Base-by-base conservation (phyloP, 129 eudicot species). In the Tagetes erecta region DNA sequence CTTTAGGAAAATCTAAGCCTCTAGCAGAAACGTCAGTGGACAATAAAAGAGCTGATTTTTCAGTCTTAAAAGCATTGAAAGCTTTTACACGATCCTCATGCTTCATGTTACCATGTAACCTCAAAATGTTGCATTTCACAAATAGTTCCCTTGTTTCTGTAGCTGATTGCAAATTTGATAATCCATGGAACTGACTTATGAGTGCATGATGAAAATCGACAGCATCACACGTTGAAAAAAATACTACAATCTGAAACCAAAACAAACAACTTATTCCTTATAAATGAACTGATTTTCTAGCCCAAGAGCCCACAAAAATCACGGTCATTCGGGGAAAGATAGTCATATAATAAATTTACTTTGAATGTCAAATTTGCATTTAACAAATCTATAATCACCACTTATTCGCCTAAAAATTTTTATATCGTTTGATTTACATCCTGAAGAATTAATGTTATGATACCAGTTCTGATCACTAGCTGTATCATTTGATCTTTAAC, bases 21-120 rank as follows among this genome's bases (percentile, higher is more conserved):
- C 99, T 86, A 20, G 99, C 99, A 83, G 96, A 83, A 72, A 94
- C 93, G 80, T 91, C 97, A 6, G 97, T 94, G 34, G 97, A 94
- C 71, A 94, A 65, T 10, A 94, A 87, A 68, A 94, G 93, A 67
- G 97, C 96, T 39, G 96, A 86, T 74, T 94, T 94, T 51, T 86
- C 99, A 3, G 88, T 82, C 82, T 91, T 88, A 70, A 94, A 90
- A 33, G 89, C 70, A 62, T 90, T 90, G 64, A 88, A 94, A 33
- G 96, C 77, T 45, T 80, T 86, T 74, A 89, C 84, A 11, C 99
- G 85, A 11, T 94, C 99, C 76, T 85, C 99, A 27, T 94, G 96
- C 70, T 94, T 81, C 96, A 94, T 88, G 80, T 83, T 91, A 42
- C 99, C 99, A 82, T 94, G 99, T 73, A 91, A 74, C 68, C 85